Conservation (phyloP, 345 rosid genomes). For the Euphorbia peplus region DNA sequence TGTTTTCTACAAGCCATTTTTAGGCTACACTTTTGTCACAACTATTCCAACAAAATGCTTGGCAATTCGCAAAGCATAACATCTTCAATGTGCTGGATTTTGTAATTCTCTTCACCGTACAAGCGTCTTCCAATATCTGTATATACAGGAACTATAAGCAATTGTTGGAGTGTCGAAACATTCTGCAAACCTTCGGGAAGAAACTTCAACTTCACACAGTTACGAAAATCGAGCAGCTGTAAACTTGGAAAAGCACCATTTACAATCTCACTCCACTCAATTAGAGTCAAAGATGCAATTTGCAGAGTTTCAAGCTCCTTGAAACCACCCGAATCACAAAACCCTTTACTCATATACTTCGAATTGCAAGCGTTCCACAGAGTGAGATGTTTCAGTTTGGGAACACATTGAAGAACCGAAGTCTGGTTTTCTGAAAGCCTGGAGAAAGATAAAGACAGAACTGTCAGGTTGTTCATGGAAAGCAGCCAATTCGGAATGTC, state of each 20-base stretch:
- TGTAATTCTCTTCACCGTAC: constrained; percentile 6
- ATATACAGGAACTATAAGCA: background rate
- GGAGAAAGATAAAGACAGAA: background rate
- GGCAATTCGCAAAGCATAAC: background rate
- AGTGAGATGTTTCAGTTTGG: background rate
- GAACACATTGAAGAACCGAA: background rate
- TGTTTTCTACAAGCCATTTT: no score
- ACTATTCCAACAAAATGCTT: no score
- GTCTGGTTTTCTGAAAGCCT: background rate
- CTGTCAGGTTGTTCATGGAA: background rate
- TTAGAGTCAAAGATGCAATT: constrained; percentile 1
- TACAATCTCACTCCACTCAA: constrained; percentile 12
- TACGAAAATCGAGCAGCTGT: background rate
- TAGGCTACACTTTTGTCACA: no score
- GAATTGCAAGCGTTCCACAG: background rate
- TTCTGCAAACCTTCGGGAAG: constrained; percentile 11
- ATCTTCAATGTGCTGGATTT: background rate
- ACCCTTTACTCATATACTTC: background rate
- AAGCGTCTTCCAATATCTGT: constrained; percentile 2
- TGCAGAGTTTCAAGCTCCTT: constrained; percentile 5
- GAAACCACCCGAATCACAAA: constrained; percentile 13
- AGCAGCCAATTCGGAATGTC: background rate
- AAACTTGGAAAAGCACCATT: constrained; percentile 9
- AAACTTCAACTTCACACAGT: background rate
- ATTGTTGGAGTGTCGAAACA: background rate